Conservation (phyloP, 2,329 filamentous ascomycete species). For the Colletotrichum sp. region DNA sequence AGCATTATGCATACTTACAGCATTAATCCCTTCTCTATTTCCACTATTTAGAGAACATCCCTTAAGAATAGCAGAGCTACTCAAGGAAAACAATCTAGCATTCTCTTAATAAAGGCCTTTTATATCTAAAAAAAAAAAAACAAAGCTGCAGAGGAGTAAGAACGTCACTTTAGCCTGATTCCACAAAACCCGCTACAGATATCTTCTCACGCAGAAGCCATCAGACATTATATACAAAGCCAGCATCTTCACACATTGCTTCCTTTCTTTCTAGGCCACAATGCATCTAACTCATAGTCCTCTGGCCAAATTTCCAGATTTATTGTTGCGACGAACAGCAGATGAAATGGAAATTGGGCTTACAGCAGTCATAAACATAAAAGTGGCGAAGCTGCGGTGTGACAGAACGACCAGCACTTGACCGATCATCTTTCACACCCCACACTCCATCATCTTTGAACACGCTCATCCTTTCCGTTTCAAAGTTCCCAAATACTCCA, state of each 20-base stretch:
- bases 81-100: background rate
- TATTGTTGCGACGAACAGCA: accelerated
- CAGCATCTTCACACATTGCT: background rate
- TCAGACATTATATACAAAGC: background rate
- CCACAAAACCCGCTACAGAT: too few relatives aligned
- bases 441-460: background rate
- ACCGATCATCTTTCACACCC: background rate
- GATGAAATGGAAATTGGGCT: background rate
- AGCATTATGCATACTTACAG: background rate
- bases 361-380: background rate
- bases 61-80: accelerated
- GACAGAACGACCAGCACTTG: background rate
- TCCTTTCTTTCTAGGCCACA: background rate
- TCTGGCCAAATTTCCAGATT: background rate
- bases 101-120: background rate
- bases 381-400: background rate
- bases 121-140: background rate
- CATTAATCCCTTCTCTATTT: background rate
- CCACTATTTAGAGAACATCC: accelerated
- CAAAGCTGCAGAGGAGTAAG: background rate
- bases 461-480: background rate
- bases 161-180: too few relatives aligned
- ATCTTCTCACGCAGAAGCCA: background rate
- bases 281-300: accelerated
- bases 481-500: background rate